Base-by-base conservation (phyloP, 805 yeast species). In the Kodamaea sagamina region DNA sequence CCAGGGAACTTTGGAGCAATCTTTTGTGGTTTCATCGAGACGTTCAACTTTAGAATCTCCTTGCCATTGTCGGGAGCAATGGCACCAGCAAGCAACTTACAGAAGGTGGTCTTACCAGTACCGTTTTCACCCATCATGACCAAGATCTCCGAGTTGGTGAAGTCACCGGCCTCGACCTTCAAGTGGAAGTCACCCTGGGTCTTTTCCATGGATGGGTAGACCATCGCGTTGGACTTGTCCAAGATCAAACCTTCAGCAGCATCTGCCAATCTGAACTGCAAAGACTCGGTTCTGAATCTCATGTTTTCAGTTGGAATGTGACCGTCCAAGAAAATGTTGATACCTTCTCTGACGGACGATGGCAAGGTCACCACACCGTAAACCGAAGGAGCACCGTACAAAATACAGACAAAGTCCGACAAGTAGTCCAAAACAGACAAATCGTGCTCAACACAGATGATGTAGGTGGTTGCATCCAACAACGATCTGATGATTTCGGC, bases 41-140 rank as follows among this genome's bases (percentile, higher is more conserved):
- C 93, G 61, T 87, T 89, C 68, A 93, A 72, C 64, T 86, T 84
- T 39, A 97, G 97, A 48, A 88, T 82, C 61, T 82, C 81, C 47
- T 72, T 64, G 45, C 88, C 88, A 53, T 78, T 79, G 68, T 93
- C 99, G 24, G 99, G 92, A 39, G 85, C 76, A 54, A 88, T 77
- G 19, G 89, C 89, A 62, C 98, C 99, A 16, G 99, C 98, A 59
- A 93, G 76, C 59, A 93, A 74, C 67, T 86, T 87, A 79, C 97
- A 92, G 75, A 93, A 84, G 11, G 99, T 93, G 32, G 99, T 93
- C 74, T 93, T 93, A 75, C 99, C 99, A 13, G 99, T 93, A 74
- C 99, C 99, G 68, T 93, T 93, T 73, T 93, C 99, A 65, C 99
- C 99, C 96, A 93, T 92, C 97, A 93, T 88, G 45, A 93, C 99